phyloP scores from a whole-genome alignment of 2,329 filamentous ascomycete genomes.

The Graphilbum ipis-grandicollis region DNA sequence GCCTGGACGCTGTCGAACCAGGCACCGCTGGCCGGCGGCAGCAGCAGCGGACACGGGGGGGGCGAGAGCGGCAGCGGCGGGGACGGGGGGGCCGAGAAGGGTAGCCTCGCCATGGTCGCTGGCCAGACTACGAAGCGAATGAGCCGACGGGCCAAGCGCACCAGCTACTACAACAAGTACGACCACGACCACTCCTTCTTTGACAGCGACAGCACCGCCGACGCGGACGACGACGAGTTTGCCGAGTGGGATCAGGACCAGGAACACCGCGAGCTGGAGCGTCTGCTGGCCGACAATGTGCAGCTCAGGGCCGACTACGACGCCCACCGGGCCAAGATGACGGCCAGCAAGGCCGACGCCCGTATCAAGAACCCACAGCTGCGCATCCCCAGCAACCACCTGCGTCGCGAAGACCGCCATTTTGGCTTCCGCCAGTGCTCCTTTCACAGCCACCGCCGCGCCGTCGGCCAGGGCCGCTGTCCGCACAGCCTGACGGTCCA shows the following conservation, averaged over 20 bases:
- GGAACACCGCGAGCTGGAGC: constrained; percentile 11
- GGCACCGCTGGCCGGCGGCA: background rate
- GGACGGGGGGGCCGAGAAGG: too few relatives aligned
- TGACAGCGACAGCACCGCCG: background rate
- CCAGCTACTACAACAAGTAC: too few relatives aligned
- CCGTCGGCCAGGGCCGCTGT: constrained; percentile 35
- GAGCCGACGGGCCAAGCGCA: background rate
- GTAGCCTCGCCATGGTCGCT: too few relatives aligned
- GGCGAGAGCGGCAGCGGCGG: background rate
- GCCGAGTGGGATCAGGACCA: constrained; percentile 8
- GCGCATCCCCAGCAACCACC: constrained; percentile 35
- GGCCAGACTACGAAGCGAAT: too few relatives aligned
- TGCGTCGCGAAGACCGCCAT: constrained; percentile 36
- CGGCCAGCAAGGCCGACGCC: constrained; percentile 28
- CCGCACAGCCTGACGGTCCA: constrained; percentile 19
- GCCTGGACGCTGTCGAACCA: constrained; percentile 30
- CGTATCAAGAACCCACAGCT: constrained; percentile 44
- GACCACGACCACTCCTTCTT: too few relatives aligned
- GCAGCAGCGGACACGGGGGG: background rate
- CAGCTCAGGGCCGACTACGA: constrained; percentile 33
- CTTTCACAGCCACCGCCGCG: constrained; percentile 39
- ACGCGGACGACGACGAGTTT: constrained; percentile 8
- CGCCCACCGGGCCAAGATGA: constrained; percentile 34
- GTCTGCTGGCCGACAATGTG: constrained; percentile 24
- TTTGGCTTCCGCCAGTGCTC: constrained; percentile 45